A percentile compares a stretch with the other conserved stretches of the same genome.
Conservation (phyloP, 1,139 yeast species). For the Diutina scorzettiae region DNA sequence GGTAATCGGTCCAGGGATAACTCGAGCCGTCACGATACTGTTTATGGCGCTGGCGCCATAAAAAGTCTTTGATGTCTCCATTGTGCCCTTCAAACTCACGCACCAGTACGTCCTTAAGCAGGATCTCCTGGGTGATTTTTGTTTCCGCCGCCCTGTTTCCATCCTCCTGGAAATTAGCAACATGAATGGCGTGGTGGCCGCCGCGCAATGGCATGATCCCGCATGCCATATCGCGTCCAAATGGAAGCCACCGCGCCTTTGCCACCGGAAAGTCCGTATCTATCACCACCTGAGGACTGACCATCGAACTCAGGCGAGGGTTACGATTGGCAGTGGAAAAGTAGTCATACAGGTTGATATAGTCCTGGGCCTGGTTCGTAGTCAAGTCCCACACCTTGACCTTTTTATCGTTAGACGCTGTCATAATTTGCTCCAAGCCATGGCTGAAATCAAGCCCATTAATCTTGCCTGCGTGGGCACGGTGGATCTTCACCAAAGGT, state of each 20-base stretch:
- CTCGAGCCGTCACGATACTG: conserved; percentile 26
- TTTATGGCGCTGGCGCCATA: conserved; percentile 62
- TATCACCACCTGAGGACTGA: conserved; percentile 44
- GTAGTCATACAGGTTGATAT: neutral
- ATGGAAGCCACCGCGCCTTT: conserved; percentile 79
- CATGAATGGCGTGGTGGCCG: conserved; percentile 63
- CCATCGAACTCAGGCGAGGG: neutral
- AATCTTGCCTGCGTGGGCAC: conserved; percentile 72
- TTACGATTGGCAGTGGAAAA: neutral
- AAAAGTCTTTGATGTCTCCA: conserved; percentile 75
- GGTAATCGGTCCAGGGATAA: conserved; percentile 66
- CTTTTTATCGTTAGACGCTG: conserved; percentile 78
- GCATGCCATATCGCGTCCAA: conserved; percentile 67
- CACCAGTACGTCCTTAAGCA: conserved; percentile 26
- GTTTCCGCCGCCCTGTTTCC: conserved; percentile 24
- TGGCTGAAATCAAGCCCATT: conserved; percentile 80
- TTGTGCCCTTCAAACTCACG: conserved; percentile 69
- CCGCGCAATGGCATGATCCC: conserved; percentile 87
- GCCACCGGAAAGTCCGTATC: conserved; percentile 76
- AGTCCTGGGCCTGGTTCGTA: conserved; percentile 11
- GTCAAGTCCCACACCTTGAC: conserved; percentile 78
- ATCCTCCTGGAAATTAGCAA: conserved; percentile 44
- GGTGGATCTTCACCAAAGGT: conserved; percentile 51
- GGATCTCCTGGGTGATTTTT: conserved; percentile 18
- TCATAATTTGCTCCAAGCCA: conserved; percentile 46